These are phyloP conservation scores for Salix arbutifolia DNA, from an alignment of 345 rosid species.

Conservation along the genomic window DNA sequence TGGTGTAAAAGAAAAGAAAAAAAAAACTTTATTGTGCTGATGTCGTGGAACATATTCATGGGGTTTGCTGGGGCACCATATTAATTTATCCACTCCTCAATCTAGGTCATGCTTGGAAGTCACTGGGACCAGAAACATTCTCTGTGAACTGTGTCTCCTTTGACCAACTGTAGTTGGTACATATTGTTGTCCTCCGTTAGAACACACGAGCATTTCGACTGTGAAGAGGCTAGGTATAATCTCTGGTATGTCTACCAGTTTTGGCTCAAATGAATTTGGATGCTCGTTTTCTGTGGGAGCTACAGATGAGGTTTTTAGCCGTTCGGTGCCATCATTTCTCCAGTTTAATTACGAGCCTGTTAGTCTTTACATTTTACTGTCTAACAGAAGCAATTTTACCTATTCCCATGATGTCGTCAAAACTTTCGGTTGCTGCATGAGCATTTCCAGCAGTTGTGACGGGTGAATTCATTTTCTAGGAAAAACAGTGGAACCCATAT, in stretches of 20 bases:
- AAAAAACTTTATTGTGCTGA: constrained; percentile 15
- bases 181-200: neutral
- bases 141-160: constrained; percentile 42
- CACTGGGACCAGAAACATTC: constrained; percentile 43
- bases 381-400: neutral
- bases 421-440: no score
- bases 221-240: neutral
- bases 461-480: neutral
- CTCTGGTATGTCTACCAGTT: neutral
- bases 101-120: constrained; percentile 22
- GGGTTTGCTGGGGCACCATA: constrained; percentile 21
- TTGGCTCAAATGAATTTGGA: neutral
- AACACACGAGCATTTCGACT: neutral
- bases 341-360: neutral
- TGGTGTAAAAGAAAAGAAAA: neutral
- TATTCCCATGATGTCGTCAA: neutral
- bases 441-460: neutral
- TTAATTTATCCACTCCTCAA: neutral
- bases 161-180: constrained; percentile 9
- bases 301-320: neutral
- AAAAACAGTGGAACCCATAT: neutral
- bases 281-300: neutral
- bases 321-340: neutral
- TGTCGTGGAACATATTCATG: constrained; percentile 37
- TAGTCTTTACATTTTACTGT: neutral